Evolutionary conservation across 2,329 filamentous ascomycete genomes (phyloP), one percentile per base, ranked within the genome.

Genomic region (Sarocladium oryzae): DNA sequence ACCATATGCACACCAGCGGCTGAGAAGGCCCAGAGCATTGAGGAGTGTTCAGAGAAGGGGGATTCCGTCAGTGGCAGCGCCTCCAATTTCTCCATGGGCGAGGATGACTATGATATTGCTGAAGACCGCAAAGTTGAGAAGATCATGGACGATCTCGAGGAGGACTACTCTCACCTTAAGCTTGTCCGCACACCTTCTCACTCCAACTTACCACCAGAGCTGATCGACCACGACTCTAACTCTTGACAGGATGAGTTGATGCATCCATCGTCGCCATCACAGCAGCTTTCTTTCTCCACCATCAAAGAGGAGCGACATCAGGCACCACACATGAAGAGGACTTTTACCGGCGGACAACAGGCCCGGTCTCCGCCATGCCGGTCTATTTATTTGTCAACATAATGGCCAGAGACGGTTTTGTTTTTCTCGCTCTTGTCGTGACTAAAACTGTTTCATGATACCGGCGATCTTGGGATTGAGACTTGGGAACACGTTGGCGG

Each of bases 1-100:
- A 93, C 89, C 56, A 88, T 96, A 70, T 84, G 82, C 67, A 87
- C 86, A 63, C 87, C 87, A 60, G 76, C 77, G 66, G 78, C 60
- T 53, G 61, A 61, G 61, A 63, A 65, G 54, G 70, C 66, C 51
- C 62, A 72, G 55, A 88, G 88, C 52, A 79, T 91, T 56, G 77
- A 80, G 54, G 87, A 91, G 69, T 32, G 26, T 23, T 43, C 40
- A 30, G 85, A 88, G 57, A 72, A 79, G 49, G 82, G 88, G 65
- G 83, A 89, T 55, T 85, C 89, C 55, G 77, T 77, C 57, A 83
- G 86, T 58, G 83, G 87, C 57, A 79, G 82, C 58, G 76, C 73
- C 52, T 75, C 74, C 53, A 79, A 69, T 43, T 67, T 74, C 53
- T 79, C 69, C 43, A 67, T 41, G 15, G 72, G 63, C 53, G 72